Evolutionary conservation across 495 filamentous ascomycete genomes (phyloP).

Genomic region (Penicillium waksmanii): DNA sequence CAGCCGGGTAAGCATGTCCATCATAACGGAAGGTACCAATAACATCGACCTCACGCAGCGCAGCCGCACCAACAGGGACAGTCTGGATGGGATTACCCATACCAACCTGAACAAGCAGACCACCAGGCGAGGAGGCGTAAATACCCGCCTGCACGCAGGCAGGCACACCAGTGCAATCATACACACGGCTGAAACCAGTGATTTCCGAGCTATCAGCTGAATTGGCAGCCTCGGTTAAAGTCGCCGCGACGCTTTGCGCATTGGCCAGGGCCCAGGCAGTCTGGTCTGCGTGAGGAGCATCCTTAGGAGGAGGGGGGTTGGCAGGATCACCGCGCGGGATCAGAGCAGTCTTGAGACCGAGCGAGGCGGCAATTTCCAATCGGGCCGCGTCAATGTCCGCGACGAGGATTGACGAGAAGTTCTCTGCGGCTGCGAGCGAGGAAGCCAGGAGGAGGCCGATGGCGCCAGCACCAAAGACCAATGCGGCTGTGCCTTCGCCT

Average conservation of each 20-base stretch:
- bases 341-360: conserved; percentile 62
- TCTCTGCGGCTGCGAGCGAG: conserved; percentile 60
- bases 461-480: conserved; percentile 82
- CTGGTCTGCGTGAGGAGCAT: conserved; percentile 48
- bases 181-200: conserved; percentile 74
- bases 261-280: conserved; percentile 41
- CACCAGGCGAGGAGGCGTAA: conserved; percentile 78
- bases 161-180: conserved; percentile 92
- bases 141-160: conserved; percentile 84
- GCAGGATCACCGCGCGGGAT: conserved; percentile 55
- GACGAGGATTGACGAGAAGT: conserved; percentile 73
- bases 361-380: conserved; percentile 69
- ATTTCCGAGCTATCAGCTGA: conserved; percentile 29
- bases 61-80: conserved; percentile 80
- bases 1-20: conserved; percentile 76
- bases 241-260: conserved; percentile 49
- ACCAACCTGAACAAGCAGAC: conserved; percentile 83
- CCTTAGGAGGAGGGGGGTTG: conserved; percentile 36
- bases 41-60: conserved; percentile 87
- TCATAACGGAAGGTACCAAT: conserved; percentile 92
- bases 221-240: conserved; percentile 44
- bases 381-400: conserved; percentile 79
- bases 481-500: conserved; percentile 52
- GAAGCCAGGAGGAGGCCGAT: conserved; percentile 75
- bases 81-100: conserved; percentile 95